A percentile compares a stretch with the other conserved stretches of the same genome.
Evolutionary conservation across 73 alveolate species (phyloP).

Genomic region (Diophrys sp.): DNA sequence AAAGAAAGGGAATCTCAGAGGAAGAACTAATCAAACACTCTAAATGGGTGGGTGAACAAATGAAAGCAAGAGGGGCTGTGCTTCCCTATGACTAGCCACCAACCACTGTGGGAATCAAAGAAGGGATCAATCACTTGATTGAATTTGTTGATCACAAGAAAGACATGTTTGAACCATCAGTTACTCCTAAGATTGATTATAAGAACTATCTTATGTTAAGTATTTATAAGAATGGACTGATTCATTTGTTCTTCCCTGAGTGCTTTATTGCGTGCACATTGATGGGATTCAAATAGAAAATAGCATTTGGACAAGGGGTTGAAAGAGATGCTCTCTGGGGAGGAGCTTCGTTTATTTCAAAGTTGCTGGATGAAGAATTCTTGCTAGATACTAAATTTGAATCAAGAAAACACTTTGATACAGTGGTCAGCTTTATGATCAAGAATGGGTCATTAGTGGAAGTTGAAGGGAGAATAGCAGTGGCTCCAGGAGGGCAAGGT

Average conservation of each 20-base stretch:
- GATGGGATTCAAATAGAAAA: conserved; percentile 65
- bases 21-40: conserved; percentile 71
- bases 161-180: conserved; percentile 74
- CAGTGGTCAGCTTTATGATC: conserved; percentile 39
- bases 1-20: conserved; percentile 84
- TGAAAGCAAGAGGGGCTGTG: conserved; percentile 2
- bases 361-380: conserved; percentile 73
- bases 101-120: conserved; percentile 31
- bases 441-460: conserved; percentile 31
- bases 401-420: conserved; percentile 39
- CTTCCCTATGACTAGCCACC: background rate
- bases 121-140: conserved; percentile 45
- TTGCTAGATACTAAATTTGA: conserved; percentile 50
- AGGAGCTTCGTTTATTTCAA: conserved; percentile 56
- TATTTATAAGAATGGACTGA: conserved; percentile 74
- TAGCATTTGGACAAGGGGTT: conserved; percentile 79
- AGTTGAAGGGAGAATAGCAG: conserved; percentile 21
- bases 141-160: conserved; percentile 54
- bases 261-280: conserved; percentile 66
- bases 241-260: conserved; percentile 67
- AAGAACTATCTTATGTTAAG: conserved; percentile 77
- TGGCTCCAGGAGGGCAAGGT: conserved; percentile 38
- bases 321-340: conserved; percentile 55
- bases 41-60: background rate
- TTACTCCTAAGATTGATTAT: conserved; percentile 72